Conservation (phyloP, 2,329 filamentous ascomycete species). For the Exophiala xenobiotica region DNA sequence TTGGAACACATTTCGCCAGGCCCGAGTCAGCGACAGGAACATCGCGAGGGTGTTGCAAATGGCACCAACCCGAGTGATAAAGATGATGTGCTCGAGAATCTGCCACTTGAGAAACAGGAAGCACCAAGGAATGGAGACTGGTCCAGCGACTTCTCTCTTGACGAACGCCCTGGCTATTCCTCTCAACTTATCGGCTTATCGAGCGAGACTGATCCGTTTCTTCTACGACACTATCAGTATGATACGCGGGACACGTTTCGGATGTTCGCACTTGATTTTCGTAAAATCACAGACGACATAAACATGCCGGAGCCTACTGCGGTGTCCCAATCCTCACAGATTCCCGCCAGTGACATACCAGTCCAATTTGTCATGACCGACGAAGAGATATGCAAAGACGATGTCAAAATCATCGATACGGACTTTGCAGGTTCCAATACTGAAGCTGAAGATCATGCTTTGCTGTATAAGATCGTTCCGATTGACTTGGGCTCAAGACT, state of each 20-base stretch:
- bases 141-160: constrained; percentile 15
- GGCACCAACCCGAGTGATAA: constrained; percentile 1
- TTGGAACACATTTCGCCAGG: constrained; percentile 10
- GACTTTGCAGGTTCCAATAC: constrained; percentile 15
- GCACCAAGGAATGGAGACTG: constrained; percentile 6
- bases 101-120: constrained; percentile 4
- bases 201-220: constrained; percentile 15
- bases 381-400: constrained; percentile 14
- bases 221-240: constrained; percentile 16
- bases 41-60: background rate
- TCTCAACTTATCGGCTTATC: constrained; percentile 13
- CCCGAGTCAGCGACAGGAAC: constrained; percentile 4
- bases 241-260: constrained; percentile 15
- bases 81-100: constrained; percentile 4
- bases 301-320: constrained; percentile 4
- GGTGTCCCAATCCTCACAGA: constrained; percentile 1
- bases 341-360: constrained; percentile 12
- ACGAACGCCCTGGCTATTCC: constrained; percentile 14
- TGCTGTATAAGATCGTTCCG: constrained; percentile 11
- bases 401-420: constrained; percentile 12
- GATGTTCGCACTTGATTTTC: constrained; percentile 17
- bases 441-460: constrained; percentile 9
- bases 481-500: constrained; percentile 13
- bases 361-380: constrained; percentile 15
- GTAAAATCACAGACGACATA: constrained; percentile 12